phyloP scores from a whole-genome alignment of 805 yeast genomes.

The Schizosaccharomyces octosporus region DNA sequence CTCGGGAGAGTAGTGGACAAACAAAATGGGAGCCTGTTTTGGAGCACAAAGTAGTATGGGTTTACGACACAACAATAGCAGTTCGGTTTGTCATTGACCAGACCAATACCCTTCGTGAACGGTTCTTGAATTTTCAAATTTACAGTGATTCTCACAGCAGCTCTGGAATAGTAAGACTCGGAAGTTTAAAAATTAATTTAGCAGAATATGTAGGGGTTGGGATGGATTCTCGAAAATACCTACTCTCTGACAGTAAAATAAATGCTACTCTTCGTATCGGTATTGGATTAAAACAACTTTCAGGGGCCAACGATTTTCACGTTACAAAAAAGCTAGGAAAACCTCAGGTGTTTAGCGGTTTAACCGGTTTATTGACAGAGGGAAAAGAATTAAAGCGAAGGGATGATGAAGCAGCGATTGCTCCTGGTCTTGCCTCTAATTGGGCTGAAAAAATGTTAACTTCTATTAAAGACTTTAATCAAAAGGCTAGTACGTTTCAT shows the following conservation, averaged over 20 bases:
- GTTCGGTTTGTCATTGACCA: not conserved
- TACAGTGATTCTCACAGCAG: not conserved
- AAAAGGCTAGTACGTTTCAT: not conserved
- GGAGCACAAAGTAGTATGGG: not conserved
- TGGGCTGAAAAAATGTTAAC: not conserved
- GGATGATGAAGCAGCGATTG: not conserved
- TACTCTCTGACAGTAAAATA: constrained; percentile 1
- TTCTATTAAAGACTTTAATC: not conserved
- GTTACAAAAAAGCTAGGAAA: not conserved
- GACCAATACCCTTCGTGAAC: not conserved
- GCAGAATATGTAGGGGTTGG: not conserved
- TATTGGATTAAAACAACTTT: not conserved
- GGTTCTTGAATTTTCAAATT: not conserved
- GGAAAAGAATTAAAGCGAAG: not conserved
- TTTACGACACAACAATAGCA: not conserved
- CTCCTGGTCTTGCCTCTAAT: not conserved
- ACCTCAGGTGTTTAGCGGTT: constrained; percentile 14
- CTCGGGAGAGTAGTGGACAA: not conserved
- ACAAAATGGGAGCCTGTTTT: not conserved
- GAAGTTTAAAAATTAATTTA: not conserved
- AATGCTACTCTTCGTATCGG: constrained; percentile 1
- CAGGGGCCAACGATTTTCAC: not conserved
- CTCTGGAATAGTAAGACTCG: not conserved
- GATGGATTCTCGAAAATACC: not conserved
- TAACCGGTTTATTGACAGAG: not conserved